These are phyloP conservation scores for Eutypella sp. DNA, from an alignment of 2,329 filamentous ascomycete species.

Conservation along the genomic window DNA sequence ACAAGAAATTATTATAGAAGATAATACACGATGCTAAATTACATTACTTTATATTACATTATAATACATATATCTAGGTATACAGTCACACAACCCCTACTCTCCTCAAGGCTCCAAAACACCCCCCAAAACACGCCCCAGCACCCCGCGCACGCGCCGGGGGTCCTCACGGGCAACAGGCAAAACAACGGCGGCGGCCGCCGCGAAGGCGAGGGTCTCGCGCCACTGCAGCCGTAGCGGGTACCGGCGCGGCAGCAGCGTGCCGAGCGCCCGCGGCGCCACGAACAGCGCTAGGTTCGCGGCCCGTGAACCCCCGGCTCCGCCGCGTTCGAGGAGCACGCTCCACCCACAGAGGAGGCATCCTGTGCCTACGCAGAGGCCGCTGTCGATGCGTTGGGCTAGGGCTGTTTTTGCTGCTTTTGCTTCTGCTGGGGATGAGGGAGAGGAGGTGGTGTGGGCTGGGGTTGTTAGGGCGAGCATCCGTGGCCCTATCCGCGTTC, in stretches of 20 bases:
- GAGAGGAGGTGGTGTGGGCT: too few species aligned
- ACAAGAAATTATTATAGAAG: too few species aligned
- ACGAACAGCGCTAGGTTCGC: conserved; percentile 79
- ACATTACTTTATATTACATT: too few species aligned
- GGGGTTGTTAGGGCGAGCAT: conserved; percentile 28
- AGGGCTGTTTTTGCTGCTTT: conserved; percentile 37
- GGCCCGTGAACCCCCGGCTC: conserved; percentile 53
- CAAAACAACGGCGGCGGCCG: conserved; percentile 66
- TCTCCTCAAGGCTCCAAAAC: conserved; percentile 35
- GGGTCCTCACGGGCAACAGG: conserved; percentile 61
- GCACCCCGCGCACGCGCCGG: conserved; percentile 59
- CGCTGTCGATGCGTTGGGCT: conserved; percentile 54
- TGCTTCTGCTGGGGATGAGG: background rate
- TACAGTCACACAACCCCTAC: background rate
- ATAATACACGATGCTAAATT: too few species aligned
- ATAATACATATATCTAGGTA: background rate
- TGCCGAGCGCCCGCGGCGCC: conserved; percentile 70
- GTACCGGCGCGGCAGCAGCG: conserved; percentile 68
- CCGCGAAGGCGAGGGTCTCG: conserved; percentile 61
- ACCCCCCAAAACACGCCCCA: conserved; percentile 55
- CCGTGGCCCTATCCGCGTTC: conserved; percentile 68
- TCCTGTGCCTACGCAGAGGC: conserved; percentile 65
- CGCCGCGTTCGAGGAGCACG: conserved; percentile 71
- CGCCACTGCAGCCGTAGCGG: conserved; percentile 56
- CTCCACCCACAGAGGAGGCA: conserved; percentile 79